Conservation (phyloP, 805 yeast genomes). For the Hanseniaspora meyeri region DNA sequence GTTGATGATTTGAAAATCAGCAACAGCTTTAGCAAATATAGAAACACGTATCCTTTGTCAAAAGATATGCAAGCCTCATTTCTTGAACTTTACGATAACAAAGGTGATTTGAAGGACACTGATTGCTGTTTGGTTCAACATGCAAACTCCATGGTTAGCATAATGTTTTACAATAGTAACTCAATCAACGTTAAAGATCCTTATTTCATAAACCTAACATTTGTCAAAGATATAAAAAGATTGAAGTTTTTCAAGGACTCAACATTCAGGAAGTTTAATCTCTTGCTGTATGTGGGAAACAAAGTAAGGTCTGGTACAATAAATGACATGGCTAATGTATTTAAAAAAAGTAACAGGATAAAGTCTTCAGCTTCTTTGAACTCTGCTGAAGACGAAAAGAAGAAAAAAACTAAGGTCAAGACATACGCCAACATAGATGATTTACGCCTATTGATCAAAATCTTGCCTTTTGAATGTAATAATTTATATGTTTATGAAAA, state of each 20-base stretch:
- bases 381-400: neutral
- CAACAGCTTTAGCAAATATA: neutral
- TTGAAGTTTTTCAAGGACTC: neutral
- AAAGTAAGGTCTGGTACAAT: neutral
- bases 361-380: neutral
- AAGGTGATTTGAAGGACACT: neutral
- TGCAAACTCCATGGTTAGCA: neutral
- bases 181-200: neutral
- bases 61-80: neutral
- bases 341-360: neutral
- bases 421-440: neutral
- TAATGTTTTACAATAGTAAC: conserved; percentile 1
- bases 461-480: neutral
- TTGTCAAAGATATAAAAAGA: neutral
- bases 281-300: neutral
- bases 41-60: neutral
- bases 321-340: neutral
- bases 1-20: neutral
- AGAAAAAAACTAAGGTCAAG: neutral
- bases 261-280: neutral
- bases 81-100: neutral
- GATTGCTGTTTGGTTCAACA: neutral
- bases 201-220: neutral
- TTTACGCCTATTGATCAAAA: neutral
- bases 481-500: neutral